Conservation (phyloP, 2,329 filamentous ascomycete species). For the Sphaerulina musiva region DNA sequence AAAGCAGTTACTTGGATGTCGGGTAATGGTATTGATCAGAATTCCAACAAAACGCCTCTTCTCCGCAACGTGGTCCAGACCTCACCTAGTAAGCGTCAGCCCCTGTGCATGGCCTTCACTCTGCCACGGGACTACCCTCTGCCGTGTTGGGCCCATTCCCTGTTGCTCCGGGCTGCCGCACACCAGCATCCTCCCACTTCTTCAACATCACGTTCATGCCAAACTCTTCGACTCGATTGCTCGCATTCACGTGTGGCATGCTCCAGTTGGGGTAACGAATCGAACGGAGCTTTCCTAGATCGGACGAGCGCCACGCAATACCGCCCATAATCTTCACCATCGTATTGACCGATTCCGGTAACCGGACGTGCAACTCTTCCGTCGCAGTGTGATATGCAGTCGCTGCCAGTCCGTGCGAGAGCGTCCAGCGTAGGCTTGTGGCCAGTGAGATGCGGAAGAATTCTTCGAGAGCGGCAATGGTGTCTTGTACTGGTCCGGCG, state of each 20-base stretch:
- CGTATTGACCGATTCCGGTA: background rate
- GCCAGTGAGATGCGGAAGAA: conserved; percentile 5
- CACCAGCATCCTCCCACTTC: background rate
- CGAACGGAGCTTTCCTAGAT: background rate
- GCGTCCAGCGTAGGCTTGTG: conserved; percentile 6
- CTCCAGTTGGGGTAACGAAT: conserved; percentile 8
- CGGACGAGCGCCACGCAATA: conserved; percentile 3
- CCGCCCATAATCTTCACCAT: conserved; percentile 3
- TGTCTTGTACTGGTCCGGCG: background rate
- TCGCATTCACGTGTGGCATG: background rate
- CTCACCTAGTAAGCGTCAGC: too few relatives aligned
- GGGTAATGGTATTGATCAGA: too few relatives aligned
- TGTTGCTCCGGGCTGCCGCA: background rate
- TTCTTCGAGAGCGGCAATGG: conserved; percentile 5
- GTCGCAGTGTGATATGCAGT: conserved; percentile 4
- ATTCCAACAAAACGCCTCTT: too few relatives aligned
- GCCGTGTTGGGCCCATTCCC: too few relatives aligned
- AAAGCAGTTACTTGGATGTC: too few relatives aligned
- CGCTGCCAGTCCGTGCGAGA: conserved; percentile 1
- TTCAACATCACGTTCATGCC: conserved; percentile 4
- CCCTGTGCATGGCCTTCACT: too few relatives aligned
- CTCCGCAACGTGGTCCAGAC: too few relatives aligned
- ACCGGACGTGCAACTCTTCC: background rate
- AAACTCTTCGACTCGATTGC: conserved; percentile 1
- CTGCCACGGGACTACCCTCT: too few relatives aligned